A percentile compares a stretch with the other conserved stretches of the same genome.
Conservation (phyloP, 2,329 filamentous ascomycete species). For the Aureobasidium melanogenum region DNA sequence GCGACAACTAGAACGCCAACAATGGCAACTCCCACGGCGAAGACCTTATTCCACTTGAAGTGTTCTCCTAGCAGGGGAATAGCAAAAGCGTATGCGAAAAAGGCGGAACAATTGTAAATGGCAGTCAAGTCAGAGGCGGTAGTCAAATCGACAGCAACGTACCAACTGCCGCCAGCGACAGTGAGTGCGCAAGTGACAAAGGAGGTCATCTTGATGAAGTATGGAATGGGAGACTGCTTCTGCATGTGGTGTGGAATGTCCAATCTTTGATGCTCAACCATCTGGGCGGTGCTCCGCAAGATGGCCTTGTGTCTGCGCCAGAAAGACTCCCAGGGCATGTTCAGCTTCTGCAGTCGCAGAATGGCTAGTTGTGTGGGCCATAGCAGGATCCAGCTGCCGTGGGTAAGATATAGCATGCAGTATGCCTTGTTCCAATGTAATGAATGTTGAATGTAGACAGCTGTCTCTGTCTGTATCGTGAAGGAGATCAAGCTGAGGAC, state of each 20-base stretch:
- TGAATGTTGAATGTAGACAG: slow-evolving; percentile 86
- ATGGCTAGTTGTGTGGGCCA: slow-evolving; percentile 80
- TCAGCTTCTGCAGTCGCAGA: slow-evolving; percentile 68
- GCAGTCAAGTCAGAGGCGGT: slow-evolving; percentile 90
- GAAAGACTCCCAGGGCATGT: slow-evolving; percentile 73
- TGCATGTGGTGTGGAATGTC: slow-evolving; percentile 46
- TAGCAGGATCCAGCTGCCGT: slow-evolving; percentile 84
- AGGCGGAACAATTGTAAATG: slow-evolving; percentile 98
- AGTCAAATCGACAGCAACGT: slow-evolving; percentile 86
- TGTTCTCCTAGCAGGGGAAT: slow-evolving; percentile 83
- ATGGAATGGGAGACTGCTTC: slow-evolving; percentile 51
- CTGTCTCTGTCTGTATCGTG: slow-evolving; percentile 89
- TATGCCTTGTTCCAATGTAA: slow-evolving; percentile 97
- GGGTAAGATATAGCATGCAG: slow-evolving; percentile 95
- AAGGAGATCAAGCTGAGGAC: slow-evolving; percentile 77
- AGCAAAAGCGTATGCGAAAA: slow-evolving; percentile 96
- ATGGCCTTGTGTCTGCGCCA: slow-evolving; percentile 65
- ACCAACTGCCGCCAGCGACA: slow-evolving; percentile 88
- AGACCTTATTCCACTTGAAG: slow-evolving; percentile 71
- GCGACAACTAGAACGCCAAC: slow-evolving; percentile 87
- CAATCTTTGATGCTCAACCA: slow-evolving; percentile 74
- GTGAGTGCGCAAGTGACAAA: slow-evolving; percentile 81
- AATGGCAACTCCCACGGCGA: slow-evolving; percentile 82
- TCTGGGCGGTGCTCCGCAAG: slow-evolving; percentile 61
- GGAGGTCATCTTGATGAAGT: slow-evolving; percentile 70